Evolutionary conservation across 176 grass and related monocot species (phyloP).

Genomic region (Elaeis guineensis): DNA sequence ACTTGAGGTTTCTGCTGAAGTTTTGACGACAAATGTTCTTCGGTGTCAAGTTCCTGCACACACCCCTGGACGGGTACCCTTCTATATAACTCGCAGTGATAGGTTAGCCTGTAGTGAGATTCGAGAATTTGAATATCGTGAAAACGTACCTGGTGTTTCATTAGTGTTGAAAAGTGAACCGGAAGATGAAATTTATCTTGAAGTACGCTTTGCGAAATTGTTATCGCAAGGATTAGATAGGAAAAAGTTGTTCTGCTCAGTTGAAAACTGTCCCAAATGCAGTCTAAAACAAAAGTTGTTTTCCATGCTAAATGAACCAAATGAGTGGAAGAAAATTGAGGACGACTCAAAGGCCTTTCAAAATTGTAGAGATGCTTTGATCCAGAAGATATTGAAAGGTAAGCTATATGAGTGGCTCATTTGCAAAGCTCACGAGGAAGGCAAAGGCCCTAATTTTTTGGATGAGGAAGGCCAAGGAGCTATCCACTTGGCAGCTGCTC

Average conservation of each 20-base stretch:
- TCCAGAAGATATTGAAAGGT: conserved; percentile 58
- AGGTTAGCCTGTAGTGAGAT: conserved; percentile 83
- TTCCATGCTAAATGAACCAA: conserved; percentile 6
- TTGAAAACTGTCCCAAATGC: conserved; percentile 27
- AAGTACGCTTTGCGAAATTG: conserved; percentile 31
- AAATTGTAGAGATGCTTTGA: conserved; percentile 6
- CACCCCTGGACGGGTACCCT: conserved; percentile 68
- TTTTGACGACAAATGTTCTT: conserved; percentile 45
- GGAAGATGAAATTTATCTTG: conserved; percentile 7
- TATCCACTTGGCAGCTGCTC: conserved; percentile 74
- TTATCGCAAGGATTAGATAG: conserved; percentile 17
- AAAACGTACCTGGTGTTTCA: conserved; percentile 7
- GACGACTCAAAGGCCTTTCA: neutral
- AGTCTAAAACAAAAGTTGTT: conserved; percentile 22
- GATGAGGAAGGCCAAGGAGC: conserved; percentile 85
- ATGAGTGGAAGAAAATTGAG: neutral
- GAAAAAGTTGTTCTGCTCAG: conserved; percentile 16
- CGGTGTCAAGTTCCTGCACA: conserved; percentile 55
- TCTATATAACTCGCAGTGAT: conserved; percentile 85
- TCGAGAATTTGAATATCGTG: conserved; percentile 82
- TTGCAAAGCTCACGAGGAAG: conserved; percentile 45
- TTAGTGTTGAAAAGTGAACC: conserved; percentile 21
- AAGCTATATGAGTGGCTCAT: conserved; percentile 83
- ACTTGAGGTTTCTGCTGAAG: conserved; percentile 65
- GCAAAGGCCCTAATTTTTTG: conserved; percentile 53